These are phyloP conservation scores for Saccharomycopsis capsularis DNA, from an alignment of 805 yeast species.

Conservation along the genomic window DNA sequence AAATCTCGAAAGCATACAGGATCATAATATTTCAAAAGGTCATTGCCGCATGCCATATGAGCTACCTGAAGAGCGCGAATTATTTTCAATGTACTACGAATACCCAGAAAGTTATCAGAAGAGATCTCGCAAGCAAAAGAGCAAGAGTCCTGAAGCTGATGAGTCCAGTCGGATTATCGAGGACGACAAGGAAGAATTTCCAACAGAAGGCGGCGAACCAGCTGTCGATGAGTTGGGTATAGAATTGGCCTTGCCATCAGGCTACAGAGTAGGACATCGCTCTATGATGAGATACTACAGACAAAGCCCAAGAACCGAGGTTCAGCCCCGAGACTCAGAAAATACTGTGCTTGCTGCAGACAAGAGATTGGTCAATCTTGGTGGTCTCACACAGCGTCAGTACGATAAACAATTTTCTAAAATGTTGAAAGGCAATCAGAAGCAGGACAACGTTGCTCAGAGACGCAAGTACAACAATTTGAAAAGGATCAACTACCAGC, in stretches of 20 bases:
- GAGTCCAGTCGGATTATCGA: too few relatives aligned
- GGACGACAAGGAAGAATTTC: too few relatives aligned
- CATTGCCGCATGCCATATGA: slow-evolving; percentile 92
- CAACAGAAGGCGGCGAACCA: slow-evolving; percentile 24
- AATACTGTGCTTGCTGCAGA: slow-evolving; percentile 70
- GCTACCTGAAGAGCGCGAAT: slow-evolving; percentile 64
- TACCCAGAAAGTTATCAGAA: slow-evolving; percentile 29
- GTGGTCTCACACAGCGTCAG: slow-evolving; percentile 26
- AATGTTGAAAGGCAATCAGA: slow-evolving; percentile 51
- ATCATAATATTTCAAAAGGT: slow-evolving; percentile 77
- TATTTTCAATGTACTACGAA: slow-evolving; percentile 77
- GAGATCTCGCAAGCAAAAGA: slow-evolving; percentile 26
- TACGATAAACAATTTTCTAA: slow-evolving; percentile 39
- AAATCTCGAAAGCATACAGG: slow-evolving; percentile 76
- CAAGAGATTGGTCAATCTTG: slow-evolving; percentile 39
- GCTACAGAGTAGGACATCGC: slow-evolving; percentile 76
- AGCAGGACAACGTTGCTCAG: slow-evolving; percentile 46
- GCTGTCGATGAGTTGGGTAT: slow-evolving; percentile 42
- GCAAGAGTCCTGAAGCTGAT: slow-evolving; percentile 28
- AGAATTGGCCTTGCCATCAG: slow-evolving; percentile 70
- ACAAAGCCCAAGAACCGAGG: slow-evolving; percentile 43
- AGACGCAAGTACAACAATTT: slow-evolving; percentile 34
- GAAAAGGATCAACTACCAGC: slow-evolving; percentile 73
- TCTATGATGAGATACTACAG: slow-evolving; percentile 63
- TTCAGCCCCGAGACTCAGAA: slow-evolving; percentile 48